phyloP scores from a whole-genome alignment of 257 asterid genomes.

The Capsicum chinense region DNA sequence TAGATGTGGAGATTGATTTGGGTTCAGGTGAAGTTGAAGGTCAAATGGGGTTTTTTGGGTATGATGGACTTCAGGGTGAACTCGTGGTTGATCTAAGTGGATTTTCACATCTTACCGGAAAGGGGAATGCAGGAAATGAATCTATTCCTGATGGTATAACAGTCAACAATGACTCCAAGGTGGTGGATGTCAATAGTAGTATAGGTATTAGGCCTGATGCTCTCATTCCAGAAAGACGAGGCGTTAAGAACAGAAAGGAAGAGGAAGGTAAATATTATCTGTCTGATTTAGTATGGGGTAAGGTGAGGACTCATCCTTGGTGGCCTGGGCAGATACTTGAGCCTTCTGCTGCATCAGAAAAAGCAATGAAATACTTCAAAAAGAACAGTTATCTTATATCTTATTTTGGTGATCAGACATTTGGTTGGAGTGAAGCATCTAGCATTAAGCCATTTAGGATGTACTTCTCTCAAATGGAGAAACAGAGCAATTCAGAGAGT shows the following conservation, averaged over 20 bases:
- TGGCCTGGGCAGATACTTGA: conserved; percentile 91
- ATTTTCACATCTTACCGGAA: conserved; percentile 27
- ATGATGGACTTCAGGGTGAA: not conserved
- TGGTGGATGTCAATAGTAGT: conserved; percentile 30
- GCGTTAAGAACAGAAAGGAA: conserved; percentile 41
- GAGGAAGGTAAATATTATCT: conserved; percentile 56
- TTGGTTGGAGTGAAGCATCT: conserved; percentile 80
- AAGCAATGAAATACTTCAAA: conserved; percentile 53
- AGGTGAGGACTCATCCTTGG: conserved; percentile 93
- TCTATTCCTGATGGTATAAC: not conserved
- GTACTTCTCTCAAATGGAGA: conserved; percentile 65
- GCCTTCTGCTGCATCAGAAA: conserved; percentile 65
- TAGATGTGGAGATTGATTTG: not conserved
- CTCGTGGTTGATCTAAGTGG: not conserved
- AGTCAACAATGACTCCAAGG: conserved; percentile 26
- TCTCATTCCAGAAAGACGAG: conserved; percentile 42
- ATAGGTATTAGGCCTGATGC: conserved; percentile 8
- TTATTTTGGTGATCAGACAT: conserved; percentile 80
- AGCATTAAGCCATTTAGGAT: conserved; percentile 58
- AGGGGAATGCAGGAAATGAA: conserved; percentile 23
- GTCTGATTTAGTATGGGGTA: conserved; percentile 89
- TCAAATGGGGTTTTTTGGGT: conserved; percentile 1
- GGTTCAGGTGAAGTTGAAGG: not conserved
- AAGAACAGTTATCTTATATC: conserved; percentile 61
- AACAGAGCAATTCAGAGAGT: conserved; percentile 51